Percentiles rank a stretch among this genome's conserved stretches.
Conservation (phyloP, 2,329 filamentous ascomycete genomes). For the Calonectria leucothoes region DNA sequence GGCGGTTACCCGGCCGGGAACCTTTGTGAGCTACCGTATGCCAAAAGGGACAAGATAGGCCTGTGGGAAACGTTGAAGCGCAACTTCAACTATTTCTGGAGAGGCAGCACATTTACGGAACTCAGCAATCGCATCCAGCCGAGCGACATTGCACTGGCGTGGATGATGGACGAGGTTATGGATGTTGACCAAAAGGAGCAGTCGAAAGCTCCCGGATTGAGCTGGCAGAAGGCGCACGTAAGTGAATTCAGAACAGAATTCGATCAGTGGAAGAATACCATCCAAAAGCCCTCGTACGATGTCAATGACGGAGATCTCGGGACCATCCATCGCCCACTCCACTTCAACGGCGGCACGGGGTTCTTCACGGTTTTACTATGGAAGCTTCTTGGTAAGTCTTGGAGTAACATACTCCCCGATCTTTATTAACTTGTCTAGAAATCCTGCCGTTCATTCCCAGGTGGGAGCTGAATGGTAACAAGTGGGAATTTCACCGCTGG, state of each 20-base stretch:
- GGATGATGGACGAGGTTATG: slow-evolving; percentile 64
- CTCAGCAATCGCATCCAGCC: slow-evolving; percentile 48
- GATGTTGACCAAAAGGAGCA: slow-evolving; percentile 48
- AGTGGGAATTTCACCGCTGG: slow-evolving; percentile 49
- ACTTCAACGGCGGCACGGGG: slow-evolving; percentile 49
- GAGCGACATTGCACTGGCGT: slow-evolving; percentile 62
- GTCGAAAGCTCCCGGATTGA: slow-evolving; percentile 40
- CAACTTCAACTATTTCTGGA: neutral
- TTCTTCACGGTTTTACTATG: slow-evolving; percentile 54
- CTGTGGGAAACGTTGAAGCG: neutral
- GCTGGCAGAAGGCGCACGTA: slow-evolving; percentile 47
- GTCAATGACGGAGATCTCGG: slow-evolving; percentile 46
- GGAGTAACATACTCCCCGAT: too few relatives aligned
- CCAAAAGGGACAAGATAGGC: slow-evolving; percentile 43
- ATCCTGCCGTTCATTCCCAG: slow-evolving; percentile 53
- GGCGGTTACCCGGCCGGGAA: slow-evolving; percentile 59
- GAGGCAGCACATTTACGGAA: slow-evolving; percentile 35
- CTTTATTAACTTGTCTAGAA: slow-evolving; percentile 41
- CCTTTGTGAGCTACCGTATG: neutral
- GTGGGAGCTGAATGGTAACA: slow-evolving; percentile 48
- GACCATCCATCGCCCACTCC: slow-evolving; percentile 52
- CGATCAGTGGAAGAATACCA: slow-evolving; percentile 34
- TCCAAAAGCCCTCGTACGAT: slow-evolving; percentile 6
- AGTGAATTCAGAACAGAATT: slow-evolving; percentile 42
- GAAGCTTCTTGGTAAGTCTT: slow-evolving; percentile 55